Conservation (phyloP, 148 eudicot species). For the Vaccinium macrocarpon region DNA sequence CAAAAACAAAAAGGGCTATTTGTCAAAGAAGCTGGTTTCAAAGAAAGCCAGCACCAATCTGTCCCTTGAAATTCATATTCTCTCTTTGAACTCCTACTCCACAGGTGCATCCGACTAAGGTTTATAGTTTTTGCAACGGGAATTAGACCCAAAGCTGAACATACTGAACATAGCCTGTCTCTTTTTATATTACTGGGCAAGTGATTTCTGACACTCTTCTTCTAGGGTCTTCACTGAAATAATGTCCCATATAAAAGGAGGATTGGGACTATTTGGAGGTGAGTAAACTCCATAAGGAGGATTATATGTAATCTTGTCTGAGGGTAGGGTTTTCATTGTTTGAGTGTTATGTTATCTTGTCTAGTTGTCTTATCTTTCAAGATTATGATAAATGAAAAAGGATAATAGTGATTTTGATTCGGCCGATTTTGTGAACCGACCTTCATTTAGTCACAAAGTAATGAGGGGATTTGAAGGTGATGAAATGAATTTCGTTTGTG, state of each 20-base stretch:
- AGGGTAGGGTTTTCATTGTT: constrained; percentile 38
- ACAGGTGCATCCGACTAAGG: background rate
- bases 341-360: constrained; percentile 36
- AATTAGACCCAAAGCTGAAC: background rate
- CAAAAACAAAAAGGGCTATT: background rate
- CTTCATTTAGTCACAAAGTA: constrained; percentile 41
- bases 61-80: background rate
- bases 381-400: constrained; percentile 59
- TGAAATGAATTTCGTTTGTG: constrained; percentile 63
- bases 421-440: constrained; percentile 68
- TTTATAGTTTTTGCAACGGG: background rate
- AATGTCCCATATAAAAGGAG: constrained; percentile 72
- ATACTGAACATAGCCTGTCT: background rate
- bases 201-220: background rate
- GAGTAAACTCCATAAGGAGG: constrained; percentile 36
- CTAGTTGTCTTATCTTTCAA: constrained; percentile 33
- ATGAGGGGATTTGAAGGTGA: constrained; percentile 42
- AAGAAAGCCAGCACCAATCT: background rate
- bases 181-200: background rate
- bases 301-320: constrained; percentile 53
- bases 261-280: constrained; percentile 22
- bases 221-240: constrained; percentile 60
- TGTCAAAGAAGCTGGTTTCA: background rate
- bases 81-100: background rate
- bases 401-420: constrained; percentile 62